Evolutionary conservation across 1,284 basidiomycete genomes (phyloP), one percentile per base, ranked within the genome.

Genomic region (Pisolithus thermaeus): DNA sequence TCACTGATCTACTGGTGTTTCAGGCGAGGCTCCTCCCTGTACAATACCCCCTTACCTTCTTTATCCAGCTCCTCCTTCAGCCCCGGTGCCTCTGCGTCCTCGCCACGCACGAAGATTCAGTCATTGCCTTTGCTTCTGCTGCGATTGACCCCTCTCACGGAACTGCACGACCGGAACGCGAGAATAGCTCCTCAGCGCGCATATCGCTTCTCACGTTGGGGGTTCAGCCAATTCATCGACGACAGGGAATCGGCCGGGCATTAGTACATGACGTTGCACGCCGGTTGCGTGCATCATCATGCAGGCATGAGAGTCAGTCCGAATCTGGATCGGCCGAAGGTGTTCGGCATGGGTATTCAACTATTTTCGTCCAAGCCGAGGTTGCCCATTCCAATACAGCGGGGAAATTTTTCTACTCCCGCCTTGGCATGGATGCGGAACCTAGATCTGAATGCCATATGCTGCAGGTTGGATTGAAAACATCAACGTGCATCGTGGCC

Each of bases 131-230:
- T 59, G 70, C 79, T 47, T 77, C 80, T 14, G 76, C 78, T 11
- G 63, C 70, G 25, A 56, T 74, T 16, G 71, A 69, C 20, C 46
- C 49, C 37, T 18, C 42, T 8, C 23, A 30, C 4, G 32, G 8
- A 37, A 44, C 51, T 43, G 56, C 51, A 50, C 50, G 35, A 20
- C 25, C 47, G 23, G 39, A 44, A 28, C n/a, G 18, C 37, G 49
- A 53, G 58, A 58, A 58, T 11, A 59, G 60, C 28, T 65, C 70
- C 51, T 71, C 66, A 47, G 63, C 53, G 1, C 55, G 47, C 3
- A 43, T 80, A 16, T 76, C 76, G 54, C 74, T 82, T 59, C 76
- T 83, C 51, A 81, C 80, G 9, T 73, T 82, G 0, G 80, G 80
- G n/a, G 78, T 82, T 18, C 63, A 73, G 16, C 76, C 79, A 5